Evolutionary conservation across 257 asterid genomes (phyloP).

Genomic region (Jacaranda mimosifolia): DNA sequence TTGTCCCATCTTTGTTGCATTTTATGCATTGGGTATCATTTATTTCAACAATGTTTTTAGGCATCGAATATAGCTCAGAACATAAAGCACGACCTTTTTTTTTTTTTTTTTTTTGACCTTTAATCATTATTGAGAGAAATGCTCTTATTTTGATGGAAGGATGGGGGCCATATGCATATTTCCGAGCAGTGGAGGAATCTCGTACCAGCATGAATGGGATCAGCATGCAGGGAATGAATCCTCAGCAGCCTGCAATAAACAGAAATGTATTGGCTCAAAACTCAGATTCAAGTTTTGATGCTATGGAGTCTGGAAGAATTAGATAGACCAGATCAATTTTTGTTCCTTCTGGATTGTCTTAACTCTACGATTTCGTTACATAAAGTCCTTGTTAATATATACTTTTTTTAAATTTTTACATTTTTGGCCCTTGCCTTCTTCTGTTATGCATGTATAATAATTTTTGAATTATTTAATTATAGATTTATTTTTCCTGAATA

Average conservation of each 20-base stretch:
- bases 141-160: slow-evolving; percentile 50
- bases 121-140: background rate
- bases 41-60: too few species aligned
- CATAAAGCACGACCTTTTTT: background rate
- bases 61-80: background rate
- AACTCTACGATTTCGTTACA: too few species aligned
- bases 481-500: too few species aligned
- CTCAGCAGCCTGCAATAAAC: slow-evolving; percentile 29
- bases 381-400: background rate
- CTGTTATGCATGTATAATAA: too few species aligned
- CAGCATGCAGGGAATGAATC: slow-evolving; percentile 43
- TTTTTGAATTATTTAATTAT: too few species aligned
- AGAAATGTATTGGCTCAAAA: slow-evolving; percentile 29
- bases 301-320: slow-evolving; percentile 48
- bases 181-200: slow-evolving; percentile 69
- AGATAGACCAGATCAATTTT: slow-evolving; percentile 32
- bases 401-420: too few species aligned
- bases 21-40: too few species aligned
- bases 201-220: slow-evolving; percentile 47
- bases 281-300: slow-evolving; percentile 38
- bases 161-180: slow-evolving; percentile 81
- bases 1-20: too few species aligned
- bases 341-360: too few species aligned
- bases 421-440: too few species aligned
- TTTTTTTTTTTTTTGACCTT: background rate